Conservation (phyloP, 352 stramenopile genomes). For the Albugo laibachii region DNA sequence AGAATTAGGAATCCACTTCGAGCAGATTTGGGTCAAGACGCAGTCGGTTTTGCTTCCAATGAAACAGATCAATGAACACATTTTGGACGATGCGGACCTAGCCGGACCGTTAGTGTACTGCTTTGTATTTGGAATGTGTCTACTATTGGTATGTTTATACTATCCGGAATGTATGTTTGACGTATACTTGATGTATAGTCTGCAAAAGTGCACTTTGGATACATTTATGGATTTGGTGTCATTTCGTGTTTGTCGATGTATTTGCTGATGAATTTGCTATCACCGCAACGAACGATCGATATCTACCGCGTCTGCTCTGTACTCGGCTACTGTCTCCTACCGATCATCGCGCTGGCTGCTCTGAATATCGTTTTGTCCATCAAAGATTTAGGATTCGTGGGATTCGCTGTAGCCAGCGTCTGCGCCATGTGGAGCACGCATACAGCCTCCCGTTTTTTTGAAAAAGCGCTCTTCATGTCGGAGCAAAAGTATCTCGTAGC, state of each 20-base stretch:
- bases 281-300: slow-evolving; percentile 65
- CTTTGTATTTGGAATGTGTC: slow-evolving; percentile 86
- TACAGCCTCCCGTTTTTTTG: slow-evolving; percentile 89
- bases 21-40: slow-evolving; percentile 94
- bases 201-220: slow-evolving; percentile 94
- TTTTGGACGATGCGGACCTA: slow-evolving; percentile 86
- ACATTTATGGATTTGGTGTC: slow-evolving; percentile 98
- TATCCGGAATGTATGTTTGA: not conserved
- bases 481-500: slow-evolving; percentile 95
- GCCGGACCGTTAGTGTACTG: slow-evolving; percentile 89
- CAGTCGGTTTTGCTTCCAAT: slow-evolving; percentile 89
- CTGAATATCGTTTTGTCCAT: slow-evolving; percentile 86
- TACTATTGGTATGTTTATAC: slow-evolving; percentile 60
- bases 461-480: slow-evolving; percentile 87
- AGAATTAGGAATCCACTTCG: slow-evolving; percentile 95
- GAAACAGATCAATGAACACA: slow-evolving; percentile 74
- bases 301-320: slow-evolving; percentile 89
- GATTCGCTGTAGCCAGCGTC: slow-evolving; percentile 71
- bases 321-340: slow-evolving; percentile 94
- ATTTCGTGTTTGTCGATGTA: slow-evolving; percentile 92
- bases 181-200: slow-evolving; percentile 13
- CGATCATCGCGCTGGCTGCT: slow-evolving; percentile 88
- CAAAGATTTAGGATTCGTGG: slow-evolving; percentile 46
- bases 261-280: slow-evolving; percentile 91
- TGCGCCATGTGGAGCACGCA: slow-evolving; percentile 90